Evolutionary conservation across 148 eudicot genomes (phyloP).

Genomic region (Heliosperma pusillum): DNA sequence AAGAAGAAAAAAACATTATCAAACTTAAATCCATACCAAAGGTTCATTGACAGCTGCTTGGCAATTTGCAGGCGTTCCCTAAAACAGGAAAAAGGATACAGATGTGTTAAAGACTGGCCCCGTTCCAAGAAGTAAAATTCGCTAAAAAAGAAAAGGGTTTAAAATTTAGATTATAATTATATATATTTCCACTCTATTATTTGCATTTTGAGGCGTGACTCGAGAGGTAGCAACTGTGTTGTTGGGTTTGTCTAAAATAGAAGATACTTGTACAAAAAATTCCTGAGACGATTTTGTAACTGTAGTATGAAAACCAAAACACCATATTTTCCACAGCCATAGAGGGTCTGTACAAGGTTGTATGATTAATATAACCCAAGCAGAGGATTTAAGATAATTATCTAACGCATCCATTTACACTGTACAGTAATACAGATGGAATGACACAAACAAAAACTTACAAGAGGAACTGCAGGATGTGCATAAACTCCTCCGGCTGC

Average conservation of each 20-base stretch:
- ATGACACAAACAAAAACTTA: constrained; percentile 31
- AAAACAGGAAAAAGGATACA: constrained; percentile 9
- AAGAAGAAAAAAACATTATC: background rate
- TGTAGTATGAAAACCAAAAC: background rate
- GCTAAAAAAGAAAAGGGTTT: background rate
- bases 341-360: background rate
- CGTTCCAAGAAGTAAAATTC: constrained; percentile 1
- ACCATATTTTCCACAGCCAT: background rate
- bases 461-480: constrained; percentile 76
- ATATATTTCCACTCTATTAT: background rate
- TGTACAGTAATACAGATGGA: background rate
- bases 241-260: background rate
- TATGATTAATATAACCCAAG: background rate
- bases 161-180: background rate
- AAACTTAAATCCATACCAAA: constrained; percentile 18
- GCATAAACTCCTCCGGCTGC: constrained; percentile 93
- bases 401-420: background rate
- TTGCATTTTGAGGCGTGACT: background rate
- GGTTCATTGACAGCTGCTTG: constrained; percentile 33
- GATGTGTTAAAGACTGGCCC: constrained; percentile 2
- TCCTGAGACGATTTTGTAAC: background rate
- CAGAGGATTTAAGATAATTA: constrained; percentile 1
- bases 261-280: background rate
- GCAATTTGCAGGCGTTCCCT: constrained; percentile 36
- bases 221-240: background rate